phyloP scores from a whole-genome alignment of 768 basidiomycete genomes.

The Pluteus cervinus region DNA sequence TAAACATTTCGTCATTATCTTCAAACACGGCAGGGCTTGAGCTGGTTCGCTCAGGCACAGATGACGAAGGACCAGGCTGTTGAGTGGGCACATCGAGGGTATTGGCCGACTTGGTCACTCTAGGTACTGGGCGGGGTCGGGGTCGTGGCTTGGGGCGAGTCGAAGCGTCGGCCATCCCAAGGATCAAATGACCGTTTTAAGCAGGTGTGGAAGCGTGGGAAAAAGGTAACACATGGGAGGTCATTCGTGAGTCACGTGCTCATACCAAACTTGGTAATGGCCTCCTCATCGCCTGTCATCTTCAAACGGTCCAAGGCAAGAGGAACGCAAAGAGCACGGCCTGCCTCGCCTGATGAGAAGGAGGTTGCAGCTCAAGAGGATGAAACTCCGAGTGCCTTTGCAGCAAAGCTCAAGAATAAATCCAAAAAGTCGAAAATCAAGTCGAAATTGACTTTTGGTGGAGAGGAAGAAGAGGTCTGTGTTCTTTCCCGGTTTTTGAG shows the following conservation, averaged over 20 bases:
- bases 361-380: conserved; percentile 23
- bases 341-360: conserved; percentile 31
- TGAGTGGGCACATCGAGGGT: conserved; percentile 6
- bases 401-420: conserved; percentile 66
- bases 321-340: conserved; percentile 31
- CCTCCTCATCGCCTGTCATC: conserved; percentile 39
- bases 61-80: conserved; percentile 14
- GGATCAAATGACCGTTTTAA: conserved; percentile 22
- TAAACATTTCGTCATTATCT: conserved; percentile 66
- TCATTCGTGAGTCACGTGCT: conserved; percentile 30
- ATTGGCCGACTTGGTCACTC: conserved; percentile 20
- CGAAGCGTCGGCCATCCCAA: conserved; percentile 26
- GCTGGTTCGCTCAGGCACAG: conserved; percentile 9
- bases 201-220: conserved; percentile 36
- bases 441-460: conserved; percentile 75
- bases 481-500: conserved; percentile 11
- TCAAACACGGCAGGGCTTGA: conserved; percentile 24
- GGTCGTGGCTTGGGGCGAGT: conserved; percentile 49
- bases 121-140: conserved; percentile 51
- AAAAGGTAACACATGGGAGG: conserved; percentile 18
- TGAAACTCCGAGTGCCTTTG: conserved; percentile 57
- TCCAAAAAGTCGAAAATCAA: conserved; percentile 60
- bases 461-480: conserved; percentile 53
- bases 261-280: conserved; percentile 21
- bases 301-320: conserved; percentile 46